Percentiles rank a stretch among this genome's conserved stretches.
phyloP scores from a whole-genome alignment of 1,139 yeast species.

The Nakaseomyces sp. region DNA sequence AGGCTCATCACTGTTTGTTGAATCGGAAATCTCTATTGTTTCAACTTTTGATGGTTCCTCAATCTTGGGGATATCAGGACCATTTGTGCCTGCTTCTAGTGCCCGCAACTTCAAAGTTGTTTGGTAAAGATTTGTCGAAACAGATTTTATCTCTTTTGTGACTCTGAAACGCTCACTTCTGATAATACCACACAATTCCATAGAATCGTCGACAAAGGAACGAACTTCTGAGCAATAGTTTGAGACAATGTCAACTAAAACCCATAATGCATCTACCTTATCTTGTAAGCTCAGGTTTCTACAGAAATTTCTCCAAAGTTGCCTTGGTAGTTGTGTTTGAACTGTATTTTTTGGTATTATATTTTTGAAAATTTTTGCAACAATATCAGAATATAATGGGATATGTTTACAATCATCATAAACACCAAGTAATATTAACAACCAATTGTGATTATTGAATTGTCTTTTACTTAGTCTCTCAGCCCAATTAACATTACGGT shows the following conservation, averaged over 20 bases:
- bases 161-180: conserved; percentile 30
- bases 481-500: conserved; percentile 63
- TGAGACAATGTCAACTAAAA: conserved; percentile 26
- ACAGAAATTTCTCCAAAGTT: conserved; percentile 30
- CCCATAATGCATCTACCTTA: conserved; percentile 26
- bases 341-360: conserved; percentile 23
- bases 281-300: conserved; percentile 22
- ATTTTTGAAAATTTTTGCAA: conserved; percentile 18
- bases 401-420: conserved; percentile 35
- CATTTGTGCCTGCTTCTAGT: background rate
- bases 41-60: conserved; percentile 28
- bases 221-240: conserved; percentile 29
- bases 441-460: conserved; percentile 84
- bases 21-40: conserved; percentile 18
- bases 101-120: background rate
- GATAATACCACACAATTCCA: conserved; percentile 29
- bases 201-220: conserved; percentile 26
- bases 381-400: conserved; percentile 23
- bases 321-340: conserved; percentile 25
- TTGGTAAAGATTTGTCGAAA: conserved; percentile 9
- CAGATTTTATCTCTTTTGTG: conserved; percentile 20
- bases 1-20: conserved; percentile 3
- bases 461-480: conserved; percentile 65
- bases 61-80: background rate
- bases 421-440: conserved; percentile 64